phyloP scores from a whole-genome alignment of 192 early-diverging fungal genomes.

The Pilaira anomala region DNA sequence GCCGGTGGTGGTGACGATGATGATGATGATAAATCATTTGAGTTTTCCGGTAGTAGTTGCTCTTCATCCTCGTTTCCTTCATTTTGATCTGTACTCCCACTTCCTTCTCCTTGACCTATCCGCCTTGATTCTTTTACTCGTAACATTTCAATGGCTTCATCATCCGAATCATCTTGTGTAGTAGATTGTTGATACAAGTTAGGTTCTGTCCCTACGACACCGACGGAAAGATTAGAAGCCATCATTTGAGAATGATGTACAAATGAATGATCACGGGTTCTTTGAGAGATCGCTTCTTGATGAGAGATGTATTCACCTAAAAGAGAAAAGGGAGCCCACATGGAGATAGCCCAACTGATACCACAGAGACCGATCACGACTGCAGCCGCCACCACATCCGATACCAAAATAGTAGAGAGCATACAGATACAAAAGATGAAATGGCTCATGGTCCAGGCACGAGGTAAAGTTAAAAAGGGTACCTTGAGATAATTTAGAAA shows the following conservation, averaged over 20 bases:
- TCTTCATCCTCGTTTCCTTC: not conserved
- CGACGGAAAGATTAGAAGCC: slow-evolving; percentile 26
- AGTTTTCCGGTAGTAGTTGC: not conserved
- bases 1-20: slow-evolving; percentile 38
- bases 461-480: slow-evolving; percentile 26
- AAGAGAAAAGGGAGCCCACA: slow-evolving; percentile 93
- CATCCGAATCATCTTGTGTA: not conserved
- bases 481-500: slow-evolving; percentile 16
- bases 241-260: not conserved
- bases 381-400: slow-evolving; percentile 54
- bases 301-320: slow-evolving; percentile 73
- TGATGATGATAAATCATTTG: not conserved
- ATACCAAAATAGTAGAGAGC: slow-evolving; percentile 61
- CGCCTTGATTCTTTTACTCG: not conserved
- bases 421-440: slow-evolving; percentile 67
- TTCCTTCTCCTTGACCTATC: not conserved
- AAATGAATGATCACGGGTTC: not conserved
- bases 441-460: slow-evolving; percentile 73
- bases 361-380: slow-evolving; percentile 71
- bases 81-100: too few species aligned
- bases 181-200: not conserved
- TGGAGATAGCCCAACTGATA: slow-evolving; percentile 79
- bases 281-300: slow-evolving; percentile 17
- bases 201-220: slow-evolving; percentile 15
- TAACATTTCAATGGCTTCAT: slow-evolving; percentile 11